Evolutionary conservation across 2,329 filamentous ascomycete species (phyloP), one percentile per base, ranked within the genome.

Genomic region (Ophiostoma quercus): DNA sequence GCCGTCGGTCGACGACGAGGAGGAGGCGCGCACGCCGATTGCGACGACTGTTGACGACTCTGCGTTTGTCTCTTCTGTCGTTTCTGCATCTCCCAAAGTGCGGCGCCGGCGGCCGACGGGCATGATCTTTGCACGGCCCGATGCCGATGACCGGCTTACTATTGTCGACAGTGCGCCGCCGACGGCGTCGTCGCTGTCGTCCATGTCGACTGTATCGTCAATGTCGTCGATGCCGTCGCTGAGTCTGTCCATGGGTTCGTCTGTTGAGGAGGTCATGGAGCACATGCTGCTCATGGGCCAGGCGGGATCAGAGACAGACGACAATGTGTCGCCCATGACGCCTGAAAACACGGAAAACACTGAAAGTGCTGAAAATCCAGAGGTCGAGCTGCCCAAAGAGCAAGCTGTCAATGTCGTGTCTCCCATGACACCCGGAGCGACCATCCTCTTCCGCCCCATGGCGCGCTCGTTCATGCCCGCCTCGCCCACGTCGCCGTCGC

Each of bases 181-280:
- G 51, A 78, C 73, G 37, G 63, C 66, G 0, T 66, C 69, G 2
- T 67, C 67, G 39, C 16, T 70, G 39, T 41, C 66, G 25, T 47
- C 67, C 7, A 39, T 41, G 19, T 39, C 37, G 4, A 47, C 65
- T 39, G 65, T 22, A 11, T 47, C 39, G n/a, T 29, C 65, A 1
- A 73, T 78, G 25, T 74, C 71, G 47, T 78, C 73, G 34, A 32
- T 70, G 7, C 69, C 69, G 2, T 67, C 67, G 29, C 22, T 70
- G 39, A 51, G 54, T 2, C 22, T 67, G n/a, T 41, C 37, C 37
- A 41, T 66, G 37, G 5, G 37, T 3, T 66, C 65, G 39, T 43
- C 39, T 14, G 37, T 66, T 22, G 19, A 29, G 12, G 25, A 62
- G 25, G 12, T 62, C 57, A 32, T 57, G 51, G 51, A 57, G 51